Base-by-base conservation (phyloP, 31 red algal species). In the Endocladia muricata region DNA sequence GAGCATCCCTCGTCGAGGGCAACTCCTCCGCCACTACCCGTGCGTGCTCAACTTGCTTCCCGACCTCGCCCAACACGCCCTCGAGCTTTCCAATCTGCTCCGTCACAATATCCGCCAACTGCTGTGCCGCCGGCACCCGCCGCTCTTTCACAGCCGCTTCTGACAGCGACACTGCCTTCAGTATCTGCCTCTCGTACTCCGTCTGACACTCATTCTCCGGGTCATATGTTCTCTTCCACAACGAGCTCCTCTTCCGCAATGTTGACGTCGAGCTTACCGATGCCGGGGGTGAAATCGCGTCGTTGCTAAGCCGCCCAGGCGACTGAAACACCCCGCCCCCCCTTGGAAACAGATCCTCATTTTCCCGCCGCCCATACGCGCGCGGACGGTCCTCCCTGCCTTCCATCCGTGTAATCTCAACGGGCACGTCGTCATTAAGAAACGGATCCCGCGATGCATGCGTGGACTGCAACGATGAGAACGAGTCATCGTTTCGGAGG, bases 401-500 rank as follows among this genome's bases (percentile, higher is more conserved):
- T 23, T 85, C 82, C 47, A 55, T 65, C 33, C 41, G 70, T 17
- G 82, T 70, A 39, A 88, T 59, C 30, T 67, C 74, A 37, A 88
- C 56, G 17, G 84, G 74, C 2, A 78, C 64, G 36, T 88, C 84
- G 35, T 88, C 84, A 66, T 88, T 88, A 22, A 88, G 58, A 65
- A 88, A 88, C 19, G 84, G 85, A 61, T 89, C 85, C 13, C 69
- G 47, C 13, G 67, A 81, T 25, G 85, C 85, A 81, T 89, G 74
- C 9, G 85, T 89, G 34, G 68, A 75, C 6, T 75, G 76, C 39
- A 76, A 31, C 1, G 76, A 81, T 36, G 85, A 89, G 58, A 89
- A 89, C 2, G 75, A 80, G 42, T 89, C 85, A 31, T 89, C 85
- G 47, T 89, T 81, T 21, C 75, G 66, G 17, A 57, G 38, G 13